Evolutionary conservation across 805 yeast species (phyloP).

Genomic region (Saturnispora kantuleensis): DNA sequence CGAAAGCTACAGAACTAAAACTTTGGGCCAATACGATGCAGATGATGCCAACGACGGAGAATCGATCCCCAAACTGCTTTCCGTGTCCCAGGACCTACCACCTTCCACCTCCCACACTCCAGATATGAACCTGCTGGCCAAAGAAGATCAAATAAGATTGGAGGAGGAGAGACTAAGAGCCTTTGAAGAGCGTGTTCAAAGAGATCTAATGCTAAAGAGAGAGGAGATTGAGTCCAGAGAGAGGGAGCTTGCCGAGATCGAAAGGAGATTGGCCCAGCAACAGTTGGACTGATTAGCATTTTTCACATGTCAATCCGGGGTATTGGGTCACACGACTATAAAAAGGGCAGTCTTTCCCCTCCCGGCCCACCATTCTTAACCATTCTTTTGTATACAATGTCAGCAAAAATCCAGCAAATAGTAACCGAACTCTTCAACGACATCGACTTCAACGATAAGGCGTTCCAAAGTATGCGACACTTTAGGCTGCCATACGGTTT

Average conservation of each 20-base stretch:
- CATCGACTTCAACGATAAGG: conserved; percentile 17
- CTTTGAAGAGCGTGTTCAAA: conserved; percentile 83
- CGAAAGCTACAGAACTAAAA: conserved; percentile 80
- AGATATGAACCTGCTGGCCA: conserved; percentile 21
- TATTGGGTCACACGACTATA: conserved; percentile 5
- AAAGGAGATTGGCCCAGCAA: conserved; percentile 28
- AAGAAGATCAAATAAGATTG: conserved; percentile 81
- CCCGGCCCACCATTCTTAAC: not conserved
- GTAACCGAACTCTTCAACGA: conserved; percentile 13
- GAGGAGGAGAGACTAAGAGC: conserved; percentile 85
- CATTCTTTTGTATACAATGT: not conserved
- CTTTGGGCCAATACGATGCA: conserved; percentile 12
- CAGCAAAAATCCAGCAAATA: conserved; percentile 2
- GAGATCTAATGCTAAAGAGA: conserved; percentile 70
- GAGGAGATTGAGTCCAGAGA: conserved; percentile 79
- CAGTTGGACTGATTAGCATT: conserved; percentile 1
- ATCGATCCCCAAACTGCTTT: conserved; percentile 6
- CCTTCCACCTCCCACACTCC: not conserved
- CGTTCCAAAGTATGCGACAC: conserved; percentile 19
- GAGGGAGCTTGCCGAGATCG: conserved; percentile 74
- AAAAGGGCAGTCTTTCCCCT: conserved; percentile 1
- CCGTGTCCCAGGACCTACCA: conserved; percentile 4
- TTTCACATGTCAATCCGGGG: conserved; percentile 4
- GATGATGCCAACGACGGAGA: conserved; percentile 3
- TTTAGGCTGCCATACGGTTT: not conserved